Conservation (phyloP, 2,329 filamentous ascomycete species). For the Aspergillus felis region DNA sequence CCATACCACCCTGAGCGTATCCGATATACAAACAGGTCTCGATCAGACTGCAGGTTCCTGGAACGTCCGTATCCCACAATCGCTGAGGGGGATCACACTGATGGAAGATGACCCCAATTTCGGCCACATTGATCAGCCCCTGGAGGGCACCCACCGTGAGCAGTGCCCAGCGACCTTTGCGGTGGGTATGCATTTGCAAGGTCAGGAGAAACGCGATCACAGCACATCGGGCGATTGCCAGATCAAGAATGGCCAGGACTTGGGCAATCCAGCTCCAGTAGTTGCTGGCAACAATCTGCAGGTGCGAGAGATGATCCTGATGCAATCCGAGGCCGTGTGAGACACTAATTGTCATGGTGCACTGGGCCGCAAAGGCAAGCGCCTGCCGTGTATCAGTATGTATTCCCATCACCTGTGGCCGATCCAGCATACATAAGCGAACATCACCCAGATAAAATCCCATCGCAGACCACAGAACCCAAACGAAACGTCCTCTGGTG, state of each 20-base stretch:
- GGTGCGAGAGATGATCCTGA: constrained; percentile 3
- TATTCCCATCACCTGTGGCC: neutral
- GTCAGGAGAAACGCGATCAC: constrained; percentile 16
- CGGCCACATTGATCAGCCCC: constrained; percentile 12
- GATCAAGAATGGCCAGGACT: constrained; percentile 9
- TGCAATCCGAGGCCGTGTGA: constrained; percentile 15
- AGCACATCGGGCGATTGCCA: constrained; percentile 11
- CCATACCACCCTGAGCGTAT: constrained; percentile 15
- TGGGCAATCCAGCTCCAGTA: constrained; percentile 18
- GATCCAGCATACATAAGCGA: constrained; percentile 11
- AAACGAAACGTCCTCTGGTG: constrained; percentile 2
- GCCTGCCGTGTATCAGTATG: constrained; percentile 4
- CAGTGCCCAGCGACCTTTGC: constrained; percentile 9
- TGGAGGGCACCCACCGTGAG: constrained; percentile 12
- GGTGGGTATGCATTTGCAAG: constrained; percentile 10
- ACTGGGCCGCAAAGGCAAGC: constrained; percentile 10
- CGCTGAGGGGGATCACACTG: constrained; percentile 12
- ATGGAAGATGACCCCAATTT: constrained; percentile 11
- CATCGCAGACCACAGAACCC: constrained; percentile 16
- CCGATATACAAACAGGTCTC: constrained; percentile 12
- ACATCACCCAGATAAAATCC: constrained; percentile 18
- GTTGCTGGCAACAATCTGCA: constrained; percentile 10
- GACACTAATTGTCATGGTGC: constrained; percentile 14
- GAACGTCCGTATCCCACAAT: constrained; percentile 11
- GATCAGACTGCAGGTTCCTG: constrained; percentile 11